Percentiles rank a stretch among this genome's conserved stretches.
Evolutionary conservation across 805 yeast species (phyloP).

Genomic region (Yarrowia sp.): DNA sequence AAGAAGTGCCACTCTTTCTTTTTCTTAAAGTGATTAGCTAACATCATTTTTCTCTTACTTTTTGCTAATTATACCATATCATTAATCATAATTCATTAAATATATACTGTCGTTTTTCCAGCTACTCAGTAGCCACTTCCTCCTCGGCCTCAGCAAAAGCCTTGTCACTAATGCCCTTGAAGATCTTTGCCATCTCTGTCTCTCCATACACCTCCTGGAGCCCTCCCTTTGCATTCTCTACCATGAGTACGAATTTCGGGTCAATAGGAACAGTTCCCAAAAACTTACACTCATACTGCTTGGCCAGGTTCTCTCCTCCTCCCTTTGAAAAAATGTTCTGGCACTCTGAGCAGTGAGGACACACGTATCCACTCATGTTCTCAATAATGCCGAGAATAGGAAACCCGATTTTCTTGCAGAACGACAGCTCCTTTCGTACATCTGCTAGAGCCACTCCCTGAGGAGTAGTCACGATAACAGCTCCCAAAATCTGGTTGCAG

Average conservation of each 20-base stretch:
- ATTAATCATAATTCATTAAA: background rate
- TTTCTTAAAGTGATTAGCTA: too few species aligned
- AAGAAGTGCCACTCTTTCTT: too few species aligned
- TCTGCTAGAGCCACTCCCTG: constrained; percentile 92
- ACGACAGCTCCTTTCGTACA: constrained; percentile 89
- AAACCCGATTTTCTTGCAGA: constrained; percentile 82
- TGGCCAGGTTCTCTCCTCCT: constrained; percentile 79
- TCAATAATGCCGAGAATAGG: constrained; percentile 83
- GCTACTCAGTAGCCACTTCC: background rate
- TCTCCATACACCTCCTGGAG: constrained; percentile 35
- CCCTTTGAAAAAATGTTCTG: constrained; percentile 91
- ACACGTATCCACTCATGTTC: constrained; percentile 94
- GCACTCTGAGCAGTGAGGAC: constrained; percentile 86
- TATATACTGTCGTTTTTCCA: background rate
- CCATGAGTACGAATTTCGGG: constrained; percentile 81
- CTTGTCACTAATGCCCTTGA: constrained; percentile 47
- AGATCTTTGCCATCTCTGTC: constrained; percentile 46
- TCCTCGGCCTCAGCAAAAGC: constrained; percentile 33
- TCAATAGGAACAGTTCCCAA: constrained; percentile 92
- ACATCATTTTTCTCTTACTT: background rate
- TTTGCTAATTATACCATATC: background rate
- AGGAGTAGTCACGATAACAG: constrained; percentile 94
- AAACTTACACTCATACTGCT: constrained; percentile 58
- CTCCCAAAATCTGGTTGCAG: constrained; percentile 55
- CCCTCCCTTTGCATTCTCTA: constrained; percentile 55